Percentiles rank a stretch among this genome's conserved stretches.
Conservation (phyloP, 352 stramenopile genomes). For the Phytophthora foliorum region DNA sequence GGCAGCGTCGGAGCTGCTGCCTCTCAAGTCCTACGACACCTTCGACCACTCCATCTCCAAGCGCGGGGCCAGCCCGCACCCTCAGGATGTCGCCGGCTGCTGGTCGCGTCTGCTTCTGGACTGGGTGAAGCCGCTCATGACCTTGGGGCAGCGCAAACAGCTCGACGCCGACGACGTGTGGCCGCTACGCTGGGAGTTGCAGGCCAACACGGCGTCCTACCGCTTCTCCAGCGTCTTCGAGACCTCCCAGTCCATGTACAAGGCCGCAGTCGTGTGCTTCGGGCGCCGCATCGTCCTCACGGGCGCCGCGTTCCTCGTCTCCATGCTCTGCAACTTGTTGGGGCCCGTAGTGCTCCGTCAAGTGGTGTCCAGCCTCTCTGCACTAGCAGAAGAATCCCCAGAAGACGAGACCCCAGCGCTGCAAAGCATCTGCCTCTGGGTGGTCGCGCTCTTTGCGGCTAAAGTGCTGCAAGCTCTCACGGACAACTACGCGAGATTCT, state of each 20-base stretch:
- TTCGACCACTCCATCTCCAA: slow-evolving; percentile 38
- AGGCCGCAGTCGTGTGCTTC: slow-evolving; percentile 47
- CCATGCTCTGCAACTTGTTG: slow-evolving; percentile 63
- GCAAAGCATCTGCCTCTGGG: slow-evolving; percentile 37
- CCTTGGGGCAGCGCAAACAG: slow-evolving; percentile 54
- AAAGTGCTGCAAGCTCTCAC: slow-evolving; percentile 68
- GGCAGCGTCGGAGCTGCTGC: slow-evolving; percentile 19
- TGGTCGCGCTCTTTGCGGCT: slow-evolving; percentile 52
- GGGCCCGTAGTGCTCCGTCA: slow-evolving; percentile 54
- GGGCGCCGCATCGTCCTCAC: slow-evolving; percentile 47
- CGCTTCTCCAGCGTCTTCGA: slow-evolving; percentile 41
- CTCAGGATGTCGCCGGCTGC: slow-evolving; percentile 32
- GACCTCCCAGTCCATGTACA: slow-evolving; percentile 40
- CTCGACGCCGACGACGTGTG: slow-evolving; percentile 56
- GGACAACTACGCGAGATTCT: slow-evolving; percentile 59
- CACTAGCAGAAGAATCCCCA: slow-evolving; percentile 19
- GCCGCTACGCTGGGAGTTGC: slow-evolving; percentile 41
- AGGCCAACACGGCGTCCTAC: slow-evolving; percentile 35
- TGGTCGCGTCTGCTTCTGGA: slow-evolving; percentile 50
- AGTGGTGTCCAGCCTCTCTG: slow-evolving; percentile 49
- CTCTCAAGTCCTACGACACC: slow-evolving; percentile 41
- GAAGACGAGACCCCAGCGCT: slow-evolving; percentile 34
- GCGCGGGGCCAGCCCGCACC: slow-evolving; percentile 24
- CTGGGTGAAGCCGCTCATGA: slow-evolving; percentile 66
- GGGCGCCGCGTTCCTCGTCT: slow-evolving; percentile 52